phyloP scores from a whole-genome alignment of 352 stramenopile species.

The Elongisporangium undulatum region DNA sequence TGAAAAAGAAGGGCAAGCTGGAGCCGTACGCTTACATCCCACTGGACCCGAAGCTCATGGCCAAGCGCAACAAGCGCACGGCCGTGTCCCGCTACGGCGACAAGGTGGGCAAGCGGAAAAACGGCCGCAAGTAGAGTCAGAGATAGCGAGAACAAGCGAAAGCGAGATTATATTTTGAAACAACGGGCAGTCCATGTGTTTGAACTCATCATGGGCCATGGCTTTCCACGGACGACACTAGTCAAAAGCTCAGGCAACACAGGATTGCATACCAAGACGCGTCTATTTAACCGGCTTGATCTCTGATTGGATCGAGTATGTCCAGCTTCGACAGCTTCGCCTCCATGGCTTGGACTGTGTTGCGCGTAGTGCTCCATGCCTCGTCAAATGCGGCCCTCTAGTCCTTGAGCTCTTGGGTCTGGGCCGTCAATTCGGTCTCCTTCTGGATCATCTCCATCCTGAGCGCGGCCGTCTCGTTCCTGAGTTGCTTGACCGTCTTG shows the following conservation, averaged over 20 bases:
- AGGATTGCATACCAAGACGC: no score
- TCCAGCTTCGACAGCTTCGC: not conserved
- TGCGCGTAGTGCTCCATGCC: no score
- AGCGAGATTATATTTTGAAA: not conserved
- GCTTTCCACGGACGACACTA: no score
- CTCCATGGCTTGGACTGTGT: no score
- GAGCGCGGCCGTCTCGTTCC: not conserved
- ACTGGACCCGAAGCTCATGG: constrained; percentile 94
- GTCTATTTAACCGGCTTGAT: not conserved
- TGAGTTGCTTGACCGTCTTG: not conserved
- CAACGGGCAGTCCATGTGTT: not conserved
- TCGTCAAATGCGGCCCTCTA: no score
- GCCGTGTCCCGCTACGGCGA: constrained; percentile 74
- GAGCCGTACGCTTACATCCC: constrained; percentile 98
- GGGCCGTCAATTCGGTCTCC: no score
- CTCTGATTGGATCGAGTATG: not conserved
- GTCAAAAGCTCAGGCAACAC: no score
- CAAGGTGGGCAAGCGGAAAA: constrained; percentile 77
- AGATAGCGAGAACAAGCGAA: not conserved
- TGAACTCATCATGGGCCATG: no score
- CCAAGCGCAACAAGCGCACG: constrained; percentile 82
- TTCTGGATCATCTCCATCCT: no score
- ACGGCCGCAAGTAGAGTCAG: constrained; percentile 29
- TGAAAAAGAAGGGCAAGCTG: constrained; percentile 97
- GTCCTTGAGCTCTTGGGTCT: no score